A percentile compares a stretch with the other conserved stretches of the same genome.
Evolutionary conservation across 805 yeast genomes (phyloP).

Genomic region (Schwanniomyces occidentalis): DNA sequence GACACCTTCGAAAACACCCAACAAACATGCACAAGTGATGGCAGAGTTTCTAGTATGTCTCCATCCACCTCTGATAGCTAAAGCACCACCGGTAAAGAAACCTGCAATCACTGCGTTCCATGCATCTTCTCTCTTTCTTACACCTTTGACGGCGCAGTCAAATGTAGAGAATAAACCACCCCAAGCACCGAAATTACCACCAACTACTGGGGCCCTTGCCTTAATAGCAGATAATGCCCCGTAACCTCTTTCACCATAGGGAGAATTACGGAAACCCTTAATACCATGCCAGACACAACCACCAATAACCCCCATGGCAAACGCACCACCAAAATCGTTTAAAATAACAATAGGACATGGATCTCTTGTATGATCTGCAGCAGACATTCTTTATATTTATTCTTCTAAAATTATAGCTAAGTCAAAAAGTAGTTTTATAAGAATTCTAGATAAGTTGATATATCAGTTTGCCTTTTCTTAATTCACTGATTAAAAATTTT

Average conservation of each 20-base stretch:
- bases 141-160: slow-evolving; percentile 93
- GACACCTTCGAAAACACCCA: slow-evolving; percentile 97
- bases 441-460: too few species aligned
- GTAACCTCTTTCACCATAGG: slow-evolving; percentile 89
- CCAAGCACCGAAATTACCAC: slow-evolving; percentile 99
- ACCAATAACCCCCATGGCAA: slow-evolving; percentile 98
- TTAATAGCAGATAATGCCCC: slow-evolving; percentile 91
- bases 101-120: slow-evolving; percentile 98
- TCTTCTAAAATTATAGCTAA: too few species aligned
- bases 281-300: slow-evolving; percentile 99
- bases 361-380: slow-evolving; percentile 92
- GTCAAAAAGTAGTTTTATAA: too few species aligned
- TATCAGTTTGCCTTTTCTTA: slow-evolving; percentile 1
- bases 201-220: slow-evolving; percentile 97
- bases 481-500: slow-evolving; percentile 6
- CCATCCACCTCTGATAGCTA: slow-evolving; percentile 99
- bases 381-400: slow-evolving; percentile 51
- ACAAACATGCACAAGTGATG: slow-evolving; percentile 93
- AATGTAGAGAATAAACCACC: slow-evolving; percentile 96
- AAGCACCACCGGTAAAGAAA: slow-evolving; percentile 95
- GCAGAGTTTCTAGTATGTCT: slow-evolving; percentile 95
- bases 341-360: slow-evolving; percentile 97
- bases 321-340: slow-evolving; percentile 98
- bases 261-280: slow-evolving; percentile 97
- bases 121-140: slow-evolving; percentile 97